Base-by-base conservation (phyloP, 2,329 filamentous ascomycete species). In the Aspergillus calidoustus region DNA sequence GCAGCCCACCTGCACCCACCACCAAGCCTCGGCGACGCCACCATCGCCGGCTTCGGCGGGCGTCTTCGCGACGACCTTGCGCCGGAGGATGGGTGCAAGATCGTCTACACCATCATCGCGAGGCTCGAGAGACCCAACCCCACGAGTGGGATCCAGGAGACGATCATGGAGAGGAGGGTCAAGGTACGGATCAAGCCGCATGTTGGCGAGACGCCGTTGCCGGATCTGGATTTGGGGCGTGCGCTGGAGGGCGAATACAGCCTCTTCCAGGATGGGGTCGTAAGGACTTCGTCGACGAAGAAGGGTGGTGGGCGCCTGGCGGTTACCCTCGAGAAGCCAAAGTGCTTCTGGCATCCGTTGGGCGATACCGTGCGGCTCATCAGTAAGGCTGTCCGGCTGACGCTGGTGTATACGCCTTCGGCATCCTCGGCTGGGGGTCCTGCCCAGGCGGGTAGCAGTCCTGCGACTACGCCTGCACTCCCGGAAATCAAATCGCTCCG, bases 1-100 rank as follows among this genome's bases (percentile, higher is more conserved):
- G 55, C 49, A 50, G 57, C 58, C 17, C 65, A 67, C 48, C 60
- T 67, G 11, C 65, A 64, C 28, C 61, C 59, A 8, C 64, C 65
- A 13, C 65, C 65, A 19, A 66, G 64, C 49, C 64, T 64, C 46
- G 65, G 65, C 7, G 64, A 63, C 41, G 56, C 65, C 9, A 61
- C 49, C 11, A 54, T 67, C 34, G 54, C 65, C 25, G 64, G 65
- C 0, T 58, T 66, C 13, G 65, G 65, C 38, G 65, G 65, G 17
- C 64, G 61, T 48, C 53, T 67, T 4, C 62, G 54, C 22, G 57
- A 67, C 25, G 65, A 67, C 55, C 66, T 60, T 30, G 65, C 64
- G 4, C 64, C 65, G 0, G 9, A 15, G 34, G 13, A 59, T 8
- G 44, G 43, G 11, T 67, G 65, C 57, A 61, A 59, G 41, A 63